Base-by-base conservation (phyloP, 148 eudicot genomes). In the Silene uniflora region DNA sequence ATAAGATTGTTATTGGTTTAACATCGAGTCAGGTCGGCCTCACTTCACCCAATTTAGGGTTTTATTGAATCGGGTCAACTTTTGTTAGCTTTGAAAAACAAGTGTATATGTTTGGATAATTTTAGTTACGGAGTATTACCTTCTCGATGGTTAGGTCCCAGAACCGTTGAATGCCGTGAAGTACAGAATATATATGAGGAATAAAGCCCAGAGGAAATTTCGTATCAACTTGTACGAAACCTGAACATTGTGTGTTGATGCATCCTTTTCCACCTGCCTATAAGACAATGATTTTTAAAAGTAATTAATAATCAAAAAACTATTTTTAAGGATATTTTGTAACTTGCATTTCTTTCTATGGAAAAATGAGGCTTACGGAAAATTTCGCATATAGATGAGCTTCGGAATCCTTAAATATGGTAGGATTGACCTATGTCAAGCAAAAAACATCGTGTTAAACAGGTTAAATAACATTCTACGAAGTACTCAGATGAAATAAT, bases 231-330 rank as follows among this genome's bases (percentile, higher is more conserved):
- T 62, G 66, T 24, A 62, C 29, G 24, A 62, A 62, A 62, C 66
- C 66, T 62, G 66, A 35, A 22, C 66, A 62, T 62, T 7, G 66
- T 22, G 66, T 62, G 29, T 62, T 62, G 66, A 62, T 24, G 66
- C 66, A 62, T 62, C 3, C 65, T 10, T 62, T 62, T 62, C 66
- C 66, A n/a, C 14, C 14, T 12, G 29, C 66, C 66, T 62, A 62
- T 52, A 60, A 4, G 6, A 55, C 23, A n/a, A 60, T 22, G 3
- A 60, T 60, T 55, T 55, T 5, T 64, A 64, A 63, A 63, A 25
- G 22, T 64, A 11, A 64, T 24, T 24, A 39, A 39, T 7, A 0
- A 39, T 39, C 10, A 6, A 11, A 13, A 11, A 6, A 25, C 22
- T 25, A 35, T 10, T 11, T 18, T 60, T 19, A 21, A 60, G n/a